Evolutionary conservation across 2,329 filamentous ascomycete species (phyloP), one percentile per base, ranked within the genome.

Genomic region (Diaporthe ampelina): DNA sequence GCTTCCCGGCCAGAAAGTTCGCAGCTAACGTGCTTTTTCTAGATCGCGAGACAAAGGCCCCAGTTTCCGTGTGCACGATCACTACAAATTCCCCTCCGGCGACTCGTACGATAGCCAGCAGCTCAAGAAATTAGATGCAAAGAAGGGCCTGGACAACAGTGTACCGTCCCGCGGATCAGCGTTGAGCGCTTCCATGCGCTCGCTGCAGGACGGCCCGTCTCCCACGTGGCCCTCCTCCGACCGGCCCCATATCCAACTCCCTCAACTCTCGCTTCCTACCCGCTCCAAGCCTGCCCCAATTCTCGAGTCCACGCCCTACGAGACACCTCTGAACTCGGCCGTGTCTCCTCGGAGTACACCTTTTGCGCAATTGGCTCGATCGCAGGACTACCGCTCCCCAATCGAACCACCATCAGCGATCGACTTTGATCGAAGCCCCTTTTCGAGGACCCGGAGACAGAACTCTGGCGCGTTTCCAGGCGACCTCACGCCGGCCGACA

Each of bases 51-150:
- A 86, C 68, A 85, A 86, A 76, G 77, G 81, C 10, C 80, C 84
- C 48, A 82, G 83, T n/a, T 87, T 89, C 67, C 87, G 88, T 72
- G 83, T 87, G 72, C 85, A 86, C 77, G 86, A 84, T 77, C 86
- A 84, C 52, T 89, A 85, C 73, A 84, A 87, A 73, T 87, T 88
- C 76, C 83, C 83, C 63, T 84, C 85, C 5, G 83, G 84, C 69
- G 84, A 68, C 17, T 73, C 86, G 19, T 86, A 90, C 70, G 86
- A 88, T 74, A 86, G 84, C 74, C 85, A 82, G 69, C 85, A 90
- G 79, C 86, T 90, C 74, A 88, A 88, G 80, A 91, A 89, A 81
- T 83, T 91, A n/a, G 85, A 90, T 73, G 84, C 86, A 1, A 81
- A 85, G 50, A 83, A 85, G 50, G 83, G 82, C 0, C 78, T 85